Percentiles rank a stretch among this genome's conserved stretches.
Conservation (phyloP, 495 filamentous ascomycete species). For the Trichoderma virens region DNA sequence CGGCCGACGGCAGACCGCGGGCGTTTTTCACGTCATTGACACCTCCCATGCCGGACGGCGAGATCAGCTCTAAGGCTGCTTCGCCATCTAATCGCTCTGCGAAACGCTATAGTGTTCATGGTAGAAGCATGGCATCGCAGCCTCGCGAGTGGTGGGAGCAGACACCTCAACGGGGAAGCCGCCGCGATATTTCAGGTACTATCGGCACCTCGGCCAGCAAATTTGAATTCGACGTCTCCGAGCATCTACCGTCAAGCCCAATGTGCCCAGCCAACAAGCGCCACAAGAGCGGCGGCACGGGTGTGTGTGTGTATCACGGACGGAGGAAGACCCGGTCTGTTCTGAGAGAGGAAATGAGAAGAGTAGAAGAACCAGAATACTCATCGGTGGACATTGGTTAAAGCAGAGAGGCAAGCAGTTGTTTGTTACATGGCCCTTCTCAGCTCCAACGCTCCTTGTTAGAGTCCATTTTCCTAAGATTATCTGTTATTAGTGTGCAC, state of each 20-base stretch:
- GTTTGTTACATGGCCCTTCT: not conserved
- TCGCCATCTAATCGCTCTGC: not conserved
- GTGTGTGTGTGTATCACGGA: slow-evolving; percentile 44
- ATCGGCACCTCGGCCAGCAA: not conserved
- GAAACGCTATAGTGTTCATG: not conserved
- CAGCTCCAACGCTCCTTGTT: no score
- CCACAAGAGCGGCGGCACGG: slow-evolving; percentile 44
- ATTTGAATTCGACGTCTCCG: slow-evolving; percentile 52
- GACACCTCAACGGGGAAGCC: not conserved
- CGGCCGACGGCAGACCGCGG: slow-evolving; percentile 23
- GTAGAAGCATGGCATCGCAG: not conserved
- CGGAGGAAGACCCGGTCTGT: slow-evolving; percentile 12
- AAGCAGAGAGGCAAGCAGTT: not conserved
- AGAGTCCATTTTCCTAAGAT: no score
- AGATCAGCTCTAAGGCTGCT: not conserved
- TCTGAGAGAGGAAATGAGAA: not conserved
- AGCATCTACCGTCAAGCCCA: slow-evolving; percentile 56
- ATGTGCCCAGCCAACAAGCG: slow-evolving; percentile 54
- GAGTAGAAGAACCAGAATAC: not conserved
- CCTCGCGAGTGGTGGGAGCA: slow-evolving; percentile 1
- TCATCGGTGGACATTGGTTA: not conserved
- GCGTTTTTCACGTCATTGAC: slow-evolving; percentile 38
- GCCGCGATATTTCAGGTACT: not conserved
- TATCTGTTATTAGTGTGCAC: no score
- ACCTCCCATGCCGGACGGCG: slow-evolving; percentile 10